Percentiles rank a stretch among this genome's conserved stretches.
Evolutionary conservation across 306 rosid genomes (phyloP).

Genomic region (Dalbergia oliveri): DNA sequence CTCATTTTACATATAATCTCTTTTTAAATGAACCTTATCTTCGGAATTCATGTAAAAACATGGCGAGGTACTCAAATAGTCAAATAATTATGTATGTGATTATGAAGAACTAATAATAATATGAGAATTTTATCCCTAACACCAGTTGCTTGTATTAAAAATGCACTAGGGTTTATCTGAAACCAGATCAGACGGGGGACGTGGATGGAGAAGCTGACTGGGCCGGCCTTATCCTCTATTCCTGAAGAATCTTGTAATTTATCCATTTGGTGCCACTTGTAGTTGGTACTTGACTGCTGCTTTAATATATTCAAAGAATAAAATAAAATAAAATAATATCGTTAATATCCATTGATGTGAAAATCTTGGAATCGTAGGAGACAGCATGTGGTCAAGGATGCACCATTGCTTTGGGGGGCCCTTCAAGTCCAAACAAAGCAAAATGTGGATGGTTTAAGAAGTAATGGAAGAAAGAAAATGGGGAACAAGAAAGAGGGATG

Average conservation of each 20-base stretch:
- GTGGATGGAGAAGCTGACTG: constrained; percentile 63
- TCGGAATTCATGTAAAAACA: no score
- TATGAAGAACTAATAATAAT: constrained; percentile 28
- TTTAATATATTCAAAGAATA: background rate
- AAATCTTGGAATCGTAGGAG: constrained; percentile 28
- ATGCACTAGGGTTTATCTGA: constrained; percentile 47
- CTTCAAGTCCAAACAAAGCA: constrained; percentile 40
- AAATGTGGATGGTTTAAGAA: constrained; percentile 18
- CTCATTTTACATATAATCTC: no score
- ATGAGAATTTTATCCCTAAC: constrained; percentile 4
- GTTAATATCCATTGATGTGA: constrained; percentile 36
- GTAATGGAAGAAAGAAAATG: background rate
- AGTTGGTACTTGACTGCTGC: constrained; percentile 37
- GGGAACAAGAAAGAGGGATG: background rate
- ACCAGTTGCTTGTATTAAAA: constrained; percentile 36
- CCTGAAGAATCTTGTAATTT: constrained; percentile 40
- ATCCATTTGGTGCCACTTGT: constrained; percentile 61
- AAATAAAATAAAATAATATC: constrained; percentile 21
- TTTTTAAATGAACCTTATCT: background rate
- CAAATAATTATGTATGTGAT: background rate
- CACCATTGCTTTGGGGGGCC: constrained; percentile 27
- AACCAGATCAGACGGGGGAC: constrained; percentile 52
- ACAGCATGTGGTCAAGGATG: constrained; percentile 49
- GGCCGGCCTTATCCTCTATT: constrained; percentile 59
- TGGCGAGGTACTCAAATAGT: background rate